Percentiles rank a stretch among this genome's conserved stretches.
These are phyloP conservation scores for Saccharum officinarum DNA, from an alignment of 176 grass and related monocot genomes.

Conservation along the genomic window DNA sequence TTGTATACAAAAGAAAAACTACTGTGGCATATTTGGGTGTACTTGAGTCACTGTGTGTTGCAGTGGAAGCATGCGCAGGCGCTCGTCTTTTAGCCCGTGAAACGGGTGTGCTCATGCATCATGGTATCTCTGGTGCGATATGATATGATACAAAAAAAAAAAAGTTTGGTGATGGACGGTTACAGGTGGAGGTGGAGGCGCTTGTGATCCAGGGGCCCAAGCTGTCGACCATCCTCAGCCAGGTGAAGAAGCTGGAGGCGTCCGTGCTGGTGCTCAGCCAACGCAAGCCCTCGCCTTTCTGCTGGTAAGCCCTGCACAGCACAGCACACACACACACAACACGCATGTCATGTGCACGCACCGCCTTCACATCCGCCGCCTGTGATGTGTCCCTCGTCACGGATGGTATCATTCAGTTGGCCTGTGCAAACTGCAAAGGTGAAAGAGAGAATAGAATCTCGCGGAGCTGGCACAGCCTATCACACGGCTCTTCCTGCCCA, in stretches of 20 bases:
- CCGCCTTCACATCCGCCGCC: background rate
- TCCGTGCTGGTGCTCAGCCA: conserved; percentile 79
- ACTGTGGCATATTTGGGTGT: too few relatives aligned
- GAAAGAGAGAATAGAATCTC: conserved; percentile 21
- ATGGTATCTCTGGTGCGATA: conserved; percentile 3
- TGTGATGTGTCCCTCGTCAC: background rate
- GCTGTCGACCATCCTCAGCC: conserved; percentile 67
- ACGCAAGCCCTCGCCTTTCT: conserved; percentile 65
- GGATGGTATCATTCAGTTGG: background rate
- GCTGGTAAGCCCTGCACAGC: conserved; percentile 45
- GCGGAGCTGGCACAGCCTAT: conserved; percentile 32
- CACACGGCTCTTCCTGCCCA: background rate
- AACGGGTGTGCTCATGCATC: conserved; percentile 24
- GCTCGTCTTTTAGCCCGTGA: conserved; percentile 36
- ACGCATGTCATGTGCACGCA: conserved; percentile 26
- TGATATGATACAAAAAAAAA: background rate
- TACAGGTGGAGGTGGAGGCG: conserved; percentile 81
- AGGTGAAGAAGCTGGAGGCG: conserved; percentile 88
- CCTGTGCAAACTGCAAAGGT: background rate
- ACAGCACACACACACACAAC: background rate
- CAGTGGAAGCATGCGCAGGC: conserved; percentile 15
- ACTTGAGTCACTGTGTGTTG: conserved; percentile 21
- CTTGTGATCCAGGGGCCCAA: conserved; percentile 78
- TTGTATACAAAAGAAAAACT: too few relatives aligned
- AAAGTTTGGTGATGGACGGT: background rate